A percentile compares a stretch with the other conserved stretches of the same genome.
Conservation (phyloP, 495 filamentous ascomycete genomes). For the Choiromyces venosus region DNA sequence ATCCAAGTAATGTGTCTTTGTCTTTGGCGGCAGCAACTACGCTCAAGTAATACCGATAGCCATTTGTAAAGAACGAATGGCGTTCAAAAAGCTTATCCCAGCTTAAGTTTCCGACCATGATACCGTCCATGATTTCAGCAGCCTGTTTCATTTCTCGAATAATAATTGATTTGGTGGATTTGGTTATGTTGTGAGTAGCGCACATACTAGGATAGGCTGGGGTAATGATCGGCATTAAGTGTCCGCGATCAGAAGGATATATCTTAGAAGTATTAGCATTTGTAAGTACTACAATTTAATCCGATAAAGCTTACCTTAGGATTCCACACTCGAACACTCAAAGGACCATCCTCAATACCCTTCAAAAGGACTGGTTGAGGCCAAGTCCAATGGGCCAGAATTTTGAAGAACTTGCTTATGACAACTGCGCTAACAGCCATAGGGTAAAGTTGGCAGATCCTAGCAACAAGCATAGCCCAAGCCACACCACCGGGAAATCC, state of each 20-base stretch:
- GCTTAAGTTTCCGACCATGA: slow-evolving; percentile 62
- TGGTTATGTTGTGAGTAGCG: slow-evolving; percentile 84
- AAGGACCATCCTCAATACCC: slow-evolving; percentile 72
- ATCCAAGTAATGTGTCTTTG: slow-evolving; percentile 75
- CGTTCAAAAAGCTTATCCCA: slow-evolving; percentile 87
- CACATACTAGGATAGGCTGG: slow-evolving; percentile 96
- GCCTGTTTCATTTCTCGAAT: slow-evolving; percentile 74
- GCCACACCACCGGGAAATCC: slow-evolving; percentile 95
- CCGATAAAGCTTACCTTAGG: slow-evolving; percentile 58
- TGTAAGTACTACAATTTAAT: not conserved
- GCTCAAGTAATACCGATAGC: slow-evolving; percentile 89
- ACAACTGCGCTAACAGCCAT: slow-evolving; percentile 80
- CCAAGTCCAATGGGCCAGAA: slow-evolving; percentile 90
- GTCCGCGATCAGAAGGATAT: slow-evolving; percentile 70
- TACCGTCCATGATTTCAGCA: slow-evolving; percentile 70
- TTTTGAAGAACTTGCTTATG: slow-evolving; percentile 84
- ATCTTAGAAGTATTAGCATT: slow-evolving; percentile 49
- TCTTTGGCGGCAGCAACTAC: slow-evolving; percentile 79
- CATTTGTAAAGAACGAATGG: slow-evolving; percentile 85
- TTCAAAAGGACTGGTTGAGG: slow-evolving; percentile 86
- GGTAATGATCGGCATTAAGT: slow-evolving; percentile 96
- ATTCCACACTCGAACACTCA: slow-evolving; percentile 88
- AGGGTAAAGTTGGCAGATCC: slow-evolving; percentile 96
- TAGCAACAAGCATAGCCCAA: slow-evolving; percentile 93
- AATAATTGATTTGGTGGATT: slow-evolving; percentile 78